Evolutionary conservation across 202 grass and related monocot species (phyloP), one percentile per base, ranked within the genome.

Genomic region (Bolboschoenoplectus hybrid): DNA sequence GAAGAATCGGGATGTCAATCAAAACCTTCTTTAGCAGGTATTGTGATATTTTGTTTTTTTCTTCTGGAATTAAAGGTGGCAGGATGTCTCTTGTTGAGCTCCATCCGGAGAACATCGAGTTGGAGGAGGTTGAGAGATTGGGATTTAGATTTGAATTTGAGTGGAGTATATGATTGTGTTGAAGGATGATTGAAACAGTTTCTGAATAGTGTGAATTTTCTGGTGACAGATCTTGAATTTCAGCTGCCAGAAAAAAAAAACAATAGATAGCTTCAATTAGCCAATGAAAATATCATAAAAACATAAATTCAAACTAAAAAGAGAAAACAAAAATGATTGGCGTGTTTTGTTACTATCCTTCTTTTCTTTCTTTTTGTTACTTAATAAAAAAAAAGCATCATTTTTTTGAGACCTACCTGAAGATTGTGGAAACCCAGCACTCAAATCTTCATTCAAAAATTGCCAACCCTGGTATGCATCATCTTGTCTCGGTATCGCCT

Each of bases 151-250:
- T 86, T 5, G 86, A 79, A 0, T 46, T 85, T 17, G 80, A 57
- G 65, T 84, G 88, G 67, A 76, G 52, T 0, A 19, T 50, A 26
- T 44, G 43, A 20, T 92, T 94, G 74, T 81, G 12, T 9, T 84
- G 84, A 69, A 98, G 80, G 78, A 98, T 86, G 60, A 67, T 40
- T 72, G 86, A 70, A 74, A 98, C 88, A 14, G 93, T 94, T 58
- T 94, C 40, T 5, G 86, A 84, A 57, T 95, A 98, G 41, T 95
- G 96, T 1, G 89, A 80, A 49, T 95, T 90, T 82, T 98, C 93
- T 14, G 89, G 74, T 45, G 89, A 93, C 57, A 65, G 71, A 20
- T 87, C 90, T 88, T 95, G 85, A 2, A 90, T 67, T 86, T 88
- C 85, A 81, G 58, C 85, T 85, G 78, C 82, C 86, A 67, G 12